Base-by-base conservation (phyloP, 2,329 filamentous ascomycete genomes). In the Chaetomiaceae sp. region DNA sequence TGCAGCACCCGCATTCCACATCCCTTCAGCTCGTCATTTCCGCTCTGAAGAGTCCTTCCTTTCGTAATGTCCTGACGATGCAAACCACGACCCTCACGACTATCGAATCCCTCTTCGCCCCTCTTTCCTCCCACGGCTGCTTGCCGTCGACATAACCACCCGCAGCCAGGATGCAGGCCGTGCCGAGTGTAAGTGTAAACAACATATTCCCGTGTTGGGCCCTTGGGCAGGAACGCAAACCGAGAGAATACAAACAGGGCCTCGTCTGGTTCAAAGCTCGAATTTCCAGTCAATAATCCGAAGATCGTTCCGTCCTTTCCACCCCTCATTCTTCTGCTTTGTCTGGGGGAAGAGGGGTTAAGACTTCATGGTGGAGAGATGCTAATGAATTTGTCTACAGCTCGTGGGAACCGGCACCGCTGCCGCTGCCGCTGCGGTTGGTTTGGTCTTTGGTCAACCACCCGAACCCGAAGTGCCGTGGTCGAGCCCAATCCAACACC, bases 401-500 rank as follows among this genome's bases (percentile, higher is more conserved):
- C 79, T 84, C 63, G 77, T 82, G 69, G 80, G 79, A 68, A 77
- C 80, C 61, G 78, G 80, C 67, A 80, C 79, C 69, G 79, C 78
- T 60, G 76, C 82, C 66, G 80, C 80, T 69, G 79, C 79, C 64
- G 80, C 80, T 61, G 74, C 79, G 67, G 75, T 73, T 61, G 80
- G 80, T 61, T 70, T 84, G 57, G 78, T 79, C 60, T 82, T 84
- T 67, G 80, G 78, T 61, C 78, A 82, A 66, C 70, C 75, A 40
- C 64, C 69, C 60, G 75, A 79, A 61, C 63, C 70, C 46, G 56
- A 67, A 65, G 40, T 64, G 61, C 36, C 59, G 27, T 64, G 63
- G 44, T 67, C 64, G 25, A 58, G 65, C 27, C 66, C 70, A 30
- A 65, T 58, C 51, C 67, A 65, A 58, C 67, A 64, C 53, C 67